Percentiles rank a stretch among this genome's conserved stretches.
Conservation (phyloP, 345 rosid genomes). For the Rhodomyrtus tomentosa region DNA sequence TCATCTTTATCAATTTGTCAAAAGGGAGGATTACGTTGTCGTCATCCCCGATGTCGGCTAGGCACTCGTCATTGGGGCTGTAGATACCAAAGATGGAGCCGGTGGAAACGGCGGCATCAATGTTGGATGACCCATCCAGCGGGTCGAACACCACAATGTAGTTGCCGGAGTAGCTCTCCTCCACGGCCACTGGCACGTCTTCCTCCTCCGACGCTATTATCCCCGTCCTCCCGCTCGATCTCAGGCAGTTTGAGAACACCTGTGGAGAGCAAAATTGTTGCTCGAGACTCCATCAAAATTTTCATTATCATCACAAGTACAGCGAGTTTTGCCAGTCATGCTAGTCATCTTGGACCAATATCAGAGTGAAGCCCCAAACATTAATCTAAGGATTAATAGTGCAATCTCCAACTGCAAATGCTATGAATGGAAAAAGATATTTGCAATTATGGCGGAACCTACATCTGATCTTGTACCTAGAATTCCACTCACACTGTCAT, state of each 20-base stretch:
- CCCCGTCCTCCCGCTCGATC: slow-evolving; percentile 90
- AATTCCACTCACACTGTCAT: no score
- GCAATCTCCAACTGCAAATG: no score
- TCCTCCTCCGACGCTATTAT: slow-evolving; percentile 96
- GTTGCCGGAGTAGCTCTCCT: slow-evolving; percentile 91
- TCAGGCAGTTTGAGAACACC: slow-evolving; percentile 92
- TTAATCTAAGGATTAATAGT: not conserved
- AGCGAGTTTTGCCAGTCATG: not conserved
- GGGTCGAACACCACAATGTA: slow-evolving; percentile 89
- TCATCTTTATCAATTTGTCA: not conserved
- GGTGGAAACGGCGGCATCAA: slow-evolving; percentile 91
- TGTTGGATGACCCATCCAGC: slow-evolving; percentile 94
- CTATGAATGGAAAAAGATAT: no score
- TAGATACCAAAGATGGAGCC: slow-evolving; percentile 94
- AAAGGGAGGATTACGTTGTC: slow-evolving; percentile 25
- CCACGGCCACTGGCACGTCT: slow-evolving; percentile 95
- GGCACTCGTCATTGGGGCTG: slow-evolving; percentile 90
- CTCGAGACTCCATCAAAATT: not conserved
- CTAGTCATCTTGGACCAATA: not conserved
- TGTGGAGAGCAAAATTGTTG: not conserved
- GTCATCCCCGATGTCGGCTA: slow-evolving; percentile 53
- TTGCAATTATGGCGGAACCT: no score
- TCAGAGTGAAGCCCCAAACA: not conserved
- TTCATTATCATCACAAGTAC: not conserved
- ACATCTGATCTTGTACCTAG: no score